Base-by-base conservation (phyloP, 352 stramenopile species). In the Globisporangium camurandrum region DNA sequence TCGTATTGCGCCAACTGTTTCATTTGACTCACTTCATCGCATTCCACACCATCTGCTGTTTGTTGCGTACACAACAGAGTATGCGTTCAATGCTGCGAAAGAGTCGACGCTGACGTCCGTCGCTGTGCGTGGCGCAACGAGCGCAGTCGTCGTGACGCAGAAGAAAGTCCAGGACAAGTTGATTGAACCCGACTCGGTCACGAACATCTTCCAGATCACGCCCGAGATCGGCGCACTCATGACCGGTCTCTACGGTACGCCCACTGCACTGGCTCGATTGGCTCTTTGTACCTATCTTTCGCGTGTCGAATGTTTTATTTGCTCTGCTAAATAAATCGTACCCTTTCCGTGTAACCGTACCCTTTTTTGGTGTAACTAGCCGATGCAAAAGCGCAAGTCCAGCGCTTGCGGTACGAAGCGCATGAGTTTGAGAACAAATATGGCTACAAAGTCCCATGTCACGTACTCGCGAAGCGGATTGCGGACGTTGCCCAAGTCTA, bases 81-180 rank as follows among this genome's bases (percentile, higher is more conserved):
- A 99, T 78, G 96, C 95, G 43, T 99, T 99, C 75, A 98, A 98
- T 54, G 93, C 93, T n/a, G 95, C 95, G 14, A 90, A 95, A 54
- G 81, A 87, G 53, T 84, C 74, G 53, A 96, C 92, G 23, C 71
- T 98, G 27, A 99, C 97, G 38, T 98, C 94, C 0, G 91, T 99
- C 19, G 96, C 94, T 23, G 85, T 99, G 26, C 83, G 96, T 27
- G 96, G 96, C 23, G 88, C 85, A 56, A 91, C 98, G 59, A 95
- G 82, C 55, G 78, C 66, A 23, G 94, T 95, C 17, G 91, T 99
- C 34, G 95, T 99, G 31, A 99, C 97, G 0, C 96, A 99, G 72
- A 98, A 98, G 69, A 99, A 99, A 71, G 95, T 99, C 40, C 39
- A 95, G 85, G 90, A 97, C 63, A 95, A 95, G 64, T 64, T 97